These are phyloP conservation scores for Rhynchosporium agropyri DNA, from an alignment of 2,329 filamentous ascomycete genomes.

Conservation along the genomic window DNA sequence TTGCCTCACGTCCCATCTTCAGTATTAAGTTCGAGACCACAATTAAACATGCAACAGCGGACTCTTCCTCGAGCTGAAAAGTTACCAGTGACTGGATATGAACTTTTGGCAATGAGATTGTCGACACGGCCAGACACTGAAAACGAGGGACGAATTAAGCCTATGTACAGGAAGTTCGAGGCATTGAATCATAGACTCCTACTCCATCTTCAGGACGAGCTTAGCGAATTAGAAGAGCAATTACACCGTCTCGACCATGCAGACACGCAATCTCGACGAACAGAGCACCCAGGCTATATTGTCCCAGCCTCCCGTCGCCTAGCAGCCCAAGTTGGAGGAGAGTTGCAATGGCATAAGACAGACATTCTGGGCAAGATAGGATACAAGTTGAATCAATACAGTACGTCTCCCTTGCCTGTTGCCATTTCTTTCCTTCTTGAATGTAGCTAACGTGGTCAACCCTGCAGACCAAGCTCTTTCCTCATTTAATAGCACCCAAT, in stretches of 20 bases:
- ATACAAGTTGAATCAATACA: constrained; percentile 69
- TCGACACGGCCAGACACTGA: constrained; percentile 40
- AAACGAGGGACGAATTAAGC: constrained; percentile 43
- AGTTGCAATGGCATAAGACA: constrained; percentile 62
- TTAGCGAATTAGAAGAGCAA: constrained; percentile 78
- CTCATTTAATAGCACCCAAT: constrained; percentile 58
- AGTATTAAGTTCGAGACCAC: constrained; percentile 45
- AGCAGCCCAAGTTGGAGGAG: constrained; percentile 53
- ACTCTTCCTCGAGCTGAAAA: constrained; percentile 45
- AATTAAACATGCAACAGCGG: constrained; percentile 38
- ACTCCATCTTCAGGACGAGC: constrained; percentile 82
- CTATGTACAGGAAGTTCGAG: constrained; percentile 83
- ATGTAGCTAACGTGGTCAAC: too few species aligned
- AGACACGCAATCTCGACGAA: constrained; percentile 50
- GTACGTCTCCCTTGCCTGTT: constrained; percentile 47
- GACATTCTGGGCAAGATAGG: constrained; percentile 65
- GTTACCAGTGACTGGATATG: constrained; percentile 59
- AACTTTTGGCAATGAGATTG: constrained; percentile 61
- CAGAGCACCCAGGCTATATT: constrained; percentile 41
- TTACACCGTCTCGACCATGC: constrained; percentile 67
- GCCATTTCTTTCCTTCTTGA: neutral
- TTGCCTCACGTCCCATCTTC: constrained; percentile 43
- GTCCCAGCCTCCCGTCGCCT: constrained; percentile 62
- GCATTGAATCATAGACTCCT: constrained; percentile 80
- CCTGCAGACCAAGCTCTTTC: constrained; percentile 58